These are phyloP conservation scores for Podaxis sp. DNA, from an alignment of 768 basidiomycete genomes.

Conservation along the genomic window DNA sequence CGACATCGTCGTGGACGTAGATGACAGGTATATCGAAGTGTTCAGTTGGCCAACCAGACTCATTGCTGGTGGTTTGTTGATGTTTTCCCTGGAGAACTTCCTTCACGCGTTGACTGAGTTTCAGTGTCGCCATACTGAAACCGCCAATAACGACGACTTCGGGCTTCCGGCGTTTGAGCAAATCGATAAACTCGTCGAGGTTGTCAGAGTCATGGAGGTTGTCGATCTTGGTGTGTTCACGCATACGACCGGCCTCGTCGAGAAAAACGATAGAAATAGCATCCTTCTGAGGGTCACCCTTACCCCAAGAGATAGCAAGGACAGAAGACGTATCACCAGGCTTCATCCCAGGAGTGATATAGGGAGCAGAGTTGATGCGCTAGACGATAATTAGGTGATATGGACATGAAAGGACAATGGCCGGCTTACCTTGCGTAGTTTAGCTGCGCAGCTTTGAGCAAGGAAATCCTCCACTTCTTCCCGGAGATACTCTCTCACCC, in stretches of 20 bases:
- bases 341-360: constrained; percentile 53
- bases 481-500: constrained; percentile 83
- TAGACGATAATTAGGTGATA: constrained; percentile 25
- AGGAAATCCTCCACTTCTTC: constrained; percentile 89
- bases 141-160: constrained; percentile 89
- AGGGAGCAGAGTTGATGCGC: constrained; percentile 85
- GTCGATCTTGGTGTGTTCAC: constrained; percentile 88
- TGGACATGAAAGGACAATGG: background rate
- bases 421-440: constrained; percentile 64
- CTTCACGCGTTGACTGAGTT: constrained; percentile 62
- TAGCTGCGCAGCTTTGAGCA: constrained; percentile 59
- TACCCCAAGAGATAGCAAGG: constrained; percentile 90
- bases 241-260: constrained; percentile 84
- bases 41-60: constrained; percentile 25
- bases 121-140: constrained; percentile 76
- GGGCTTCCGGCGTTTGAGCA: constrained; percentile 79
- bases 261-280: constrained; percentile 80
- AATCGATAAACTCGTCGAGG: constrained; percentile 70
- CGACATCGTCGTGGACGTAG: constrained; percentile 87
- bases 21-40: constrained; percentile 67
- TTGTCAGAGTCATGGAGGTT: constrained; percentile 72
- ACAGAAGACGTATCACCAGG: constrained; percentile 75
- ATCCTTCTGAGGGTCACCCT: constrained; percentile 91
- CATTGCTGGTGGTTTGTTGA: constrained; percentile 18
- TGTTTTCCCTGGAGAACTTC: constrained; percentile 34